These are phyloP conservation scores for Discostella stelligeroides DNA, from an alignment of 108 stramenopile genomes.

Conservation along the genomic window DNA sequence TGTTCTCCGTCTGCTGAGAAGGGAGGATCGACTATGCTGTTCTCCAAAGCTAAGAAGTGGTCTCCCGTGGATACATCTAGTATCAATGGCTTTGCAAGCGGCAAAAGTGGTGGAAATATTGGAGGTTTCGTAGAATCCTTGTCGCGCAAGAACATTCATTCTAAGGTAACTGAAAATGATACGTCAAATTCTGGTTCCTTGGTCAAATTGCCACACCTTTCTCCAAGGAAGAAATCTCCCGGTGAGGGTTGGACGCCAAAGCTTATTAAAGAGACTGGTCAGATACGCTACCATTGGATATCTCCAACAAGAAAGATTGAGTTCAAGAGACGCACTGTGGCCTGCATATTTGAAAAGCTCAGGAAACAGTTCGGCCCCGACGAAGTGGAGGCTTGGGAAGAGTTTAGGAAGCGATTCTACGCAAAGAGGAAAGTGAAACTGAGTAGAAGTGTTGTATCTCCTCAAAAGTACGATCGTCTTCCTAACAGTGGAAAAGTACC, in stretches of 20 bases:
- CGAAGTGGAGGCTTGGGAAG: constrained; percentile 15
- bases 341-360: constrained; percentile 9
- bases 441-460: background rate
- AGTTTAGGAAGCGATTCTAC: too few species aligned
- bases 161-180: background rate
- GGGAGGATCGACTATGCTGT: too few species aligned
- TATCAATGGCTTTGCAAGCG: too few species aligned
- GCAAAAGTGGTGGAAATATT: too few species aligned
- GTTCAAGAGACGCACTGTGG: constrained; percentile 2
- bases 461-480: background rate
- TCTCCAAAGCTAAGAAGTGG: too few species aligned
- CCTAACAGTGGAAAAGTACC: background rate
- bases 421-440: too few species aligned
- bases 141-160: too few species aligned
- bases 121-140: too few species aligned
- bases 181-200: background rate
- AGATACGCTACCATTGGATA: background rate
- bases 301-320: constrained; percentile 12
- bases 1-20: too few species aligned
- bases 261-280: background rate
- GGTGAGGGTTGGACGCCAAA: background rate
- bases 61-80: too few species aligned
- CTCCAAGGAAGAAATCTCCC: too few species aligned
- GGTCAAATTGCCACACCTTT: too few species aligned
- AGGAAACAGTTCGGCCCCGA: constrained; percentile 9